A percentile compares a stretch with the other conserved stretches of the same genome.
These are phyloP conservation scores for Pichia cephalocereana DNA, from an alignment of 805 yeast species.

Conservation along the genomic window DNA sequence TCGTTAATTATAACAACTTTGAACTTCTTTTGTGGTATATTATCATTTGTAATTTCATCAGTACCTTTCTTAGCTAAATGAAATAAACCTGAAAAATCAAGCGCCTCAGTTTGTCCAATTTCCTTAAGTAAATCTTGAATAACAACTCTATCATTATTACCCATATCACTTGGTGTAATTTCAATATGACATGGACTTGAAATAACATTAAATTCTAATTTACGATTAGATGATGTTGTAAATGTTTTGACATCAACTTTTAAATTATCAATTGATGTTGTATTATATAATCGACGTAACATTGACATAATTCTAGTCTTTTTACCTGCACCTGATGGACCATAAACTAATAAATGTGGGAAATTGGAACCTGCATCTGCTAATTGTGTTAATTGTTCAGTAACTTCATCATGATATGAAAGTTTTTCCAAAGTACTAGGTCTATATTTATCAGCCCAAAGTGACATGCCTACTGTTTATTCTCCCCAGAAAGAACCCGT, in stretches of 20 bases:
- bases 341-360: constrained; percentile 88
- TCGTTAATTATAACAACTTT: constrained; percentile 83
- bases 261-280: constrained; percentile 61
- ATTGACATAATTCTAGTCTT: constrained; percentile 86
- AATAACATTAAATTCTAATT: constrained; percentile 86
- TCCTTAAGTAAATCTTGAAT: constrained; percentile 92
- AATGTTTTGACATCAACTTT: constrained; percentile 88
- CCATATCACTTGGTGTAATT: constrained; percentile 95
- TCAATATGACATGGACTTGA: constrained; percentile 87
- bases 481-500: too few relatives aligned
- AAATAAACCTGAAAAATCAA: constrained; percentile 56
- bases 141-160: constrained; percentile 89
- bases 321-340: constrained; percentile 96
- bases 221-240: constrained; percentile 61
- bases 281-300: constrained; percentile 70
- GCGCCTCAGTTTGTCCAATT: constrained; percentile 90
- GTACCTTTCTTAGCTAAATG: constrained; percentile 7
- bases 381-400: constrained; percentile 41
- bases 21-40: constrained; percentile 38
- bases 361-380: constrained; percentile 64
- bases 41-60: not conserved
- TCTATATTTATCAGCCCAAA: constrained; percentile 95
- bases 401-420: constrained; percentile 57
- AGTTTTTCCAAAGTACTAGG: constrained; percentile 60
- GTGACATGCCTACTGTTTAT: constrained; percentile 47